Base-by-base conservation (phyloP, 768 basidiomycete genomes). In the Kwoniella dejecticola region DNA sequence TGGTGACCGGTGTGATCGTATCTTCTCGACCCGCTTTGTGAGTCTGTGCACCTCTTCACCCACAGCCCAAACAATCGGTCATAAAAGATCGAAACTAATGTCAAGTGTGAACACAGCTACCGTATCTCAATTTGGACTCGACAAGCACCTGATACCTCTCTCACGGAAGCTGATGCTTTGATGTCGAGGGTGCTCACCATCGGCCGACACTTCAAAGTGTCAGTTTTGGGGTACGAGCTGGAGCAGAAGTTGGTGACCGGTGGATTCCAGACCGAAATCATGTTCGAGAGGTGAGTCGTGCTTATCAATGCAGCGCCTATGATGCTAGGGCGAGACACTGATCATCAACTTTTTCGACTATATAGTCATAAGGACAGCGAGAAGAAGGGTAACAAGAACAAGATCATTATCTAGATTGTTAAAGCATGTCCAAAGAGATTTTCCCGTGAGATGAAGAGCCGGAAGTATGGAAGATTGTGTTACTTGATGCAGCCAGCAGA, bases 101-200 rank as follows among this genome's bases (percentile, higher is more conserved):
- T 7, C 33, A 36, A 7, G 33, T 15, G 7, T 15, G 33, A 36
- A 7, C 15, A 89, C 79, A 98, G 98, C 80, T 99, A 92, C 82
- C 89, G 96, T 41, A 79, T 99, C 71, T 93, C 91, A 67, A 95
- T 99, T 82, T 99, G 96, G 96, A 99, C 96, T 49, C 86, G 95
- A 40, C 81, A 86, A 31, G 89, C 95, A 4, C 89, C 91, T 31
- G 72, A 68, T 23, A 45, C 64, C 10, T 62, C 61, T 19, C 65
- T 69, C 4, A 60, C 75, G 46, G 77, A 66, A 11, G 66, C 72
- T 57, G 84, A 85, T 59, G 71, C 81, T 57, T 81, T 95, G 69
- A 85, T 87, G 56, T 86, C 89, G 76, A 85, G 93, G 56, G 89
- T 94, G 67, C 89, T 90, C 78, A 83, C 84, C 0, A 86, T 96